Evolutionary conservation across 2,329 filamentous ascomycete genomes (phyloP), one percentile per base, ranked within the genome.

Genomic region (Graphiopsis chlorocephala): DNA sequence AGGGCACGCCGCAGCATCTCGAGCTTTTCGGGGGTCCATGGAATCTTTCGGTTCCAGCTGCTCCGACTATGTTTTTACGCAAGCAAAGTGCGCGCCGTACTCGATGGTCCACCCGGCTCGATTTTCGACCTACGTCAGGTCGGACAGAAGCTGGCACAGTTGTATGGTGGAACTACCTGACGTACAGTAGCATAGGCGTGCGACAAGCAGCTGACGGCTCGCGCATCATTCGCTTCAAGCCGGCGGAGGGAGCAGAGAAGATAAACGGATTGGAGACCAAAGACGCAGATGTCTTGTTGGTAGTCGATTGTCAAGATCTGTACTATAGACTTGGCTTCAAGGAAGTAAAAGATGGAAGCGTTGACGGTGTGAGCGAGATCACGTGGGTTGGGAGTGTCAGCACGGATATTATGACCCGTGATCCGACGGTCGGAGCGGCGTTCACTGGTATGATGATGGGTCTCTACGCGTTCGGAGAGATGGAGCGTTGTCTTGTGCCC

Each of bases 131-230:
- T 0, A 74, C 72, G 0, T 75, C 76, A 3, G 50, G 71, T 4
- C 75, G 78, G 1, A 80, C 80, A 2, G 85, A 87, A 73, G 84
- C 85, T 0, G 85, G 85, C 0, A 75, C 81, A 0, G 81, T 82
- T 0, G 70, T 86, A 0, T 87, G 82, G 80, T 85, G 83, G 82
- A 85, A 81, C 53, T 80, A 84, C 48, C 78, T 78, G 66, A 81
- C 79, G 0, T 78, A 79, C 61, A 76, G 74, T 55, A 80, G 76
- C 35, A 75, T 83, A 2, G 81, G 81, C 0, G 73, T 83, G 15
- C 68, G 72, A 17, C 33, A 72, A 10, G 64, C 72, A 55, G 47
- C 23, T 61, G 62, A 65, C 38, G 31, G 66, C 17, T 20, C 65
- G 42, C 65, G 73, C 33, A 66, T 75, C 6, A 64, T 78, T 17